Evolutionary conservation across 176 grass and related monocot genomes (phyloP).

Genomic region (Carex myosuroides): DNA sequence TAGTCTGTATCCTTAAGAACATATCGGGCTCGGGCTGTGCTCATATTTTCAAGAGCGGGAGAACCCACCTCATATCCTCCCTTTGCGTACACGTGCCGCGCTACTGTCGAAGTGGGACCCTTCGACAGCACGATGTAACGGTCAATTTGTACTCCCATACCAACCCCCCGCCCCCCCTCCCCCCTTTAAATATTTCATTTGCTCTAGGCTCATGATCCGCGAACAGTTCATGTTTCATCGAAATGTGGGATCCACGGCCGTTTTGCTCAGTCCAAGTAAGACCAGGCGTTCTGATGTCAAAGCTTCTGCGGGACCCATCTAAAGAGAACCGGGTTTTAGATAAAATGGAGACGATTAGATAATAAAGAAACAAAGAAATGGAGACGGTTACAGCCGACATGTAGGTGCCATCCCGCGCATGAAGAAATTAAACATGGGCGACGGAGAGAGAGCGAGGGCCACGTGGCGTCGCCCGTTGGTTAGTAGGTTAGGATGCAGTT

Average conservation of each 20-base stretch:
- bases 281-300: not conserved
- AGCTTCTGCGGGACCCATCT: not conserved
- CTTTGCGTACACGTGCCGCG: too few species aligned
- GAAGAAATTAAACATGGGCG: not conserved
- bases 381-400: not conserved
- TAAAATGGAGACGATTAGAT: not conserved
- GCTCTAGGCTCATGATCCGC: not conserved
- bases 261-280: too few species aligned
- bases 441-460: not conserved
- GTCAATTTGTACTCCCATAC: not conserved
- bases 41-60: too few species aligned
- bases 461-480: not conserved
- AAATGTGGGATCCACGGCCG: not conserved
- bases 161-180: too few species aligned
- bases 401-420: too few species aligned
- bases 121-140: not conserved
- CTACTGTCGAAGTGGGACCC: too few species aligned
- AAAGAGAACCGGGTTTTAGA: not conserved
- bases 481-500: not conserved
- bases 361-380: not conserved
- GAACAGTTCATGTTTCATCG: not conserved
- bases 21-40: too few species aligned
- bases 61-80: too few species aligned
- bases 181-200: not conserved
- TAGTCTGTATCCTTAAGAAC: not conserved